A percentile compares a stretch with the other conserved stretches of the same genome.
Evolutionary conservation across 345 rosid species (phyloP).

Genomic region (Abelmoschus esculentus): DNA sequence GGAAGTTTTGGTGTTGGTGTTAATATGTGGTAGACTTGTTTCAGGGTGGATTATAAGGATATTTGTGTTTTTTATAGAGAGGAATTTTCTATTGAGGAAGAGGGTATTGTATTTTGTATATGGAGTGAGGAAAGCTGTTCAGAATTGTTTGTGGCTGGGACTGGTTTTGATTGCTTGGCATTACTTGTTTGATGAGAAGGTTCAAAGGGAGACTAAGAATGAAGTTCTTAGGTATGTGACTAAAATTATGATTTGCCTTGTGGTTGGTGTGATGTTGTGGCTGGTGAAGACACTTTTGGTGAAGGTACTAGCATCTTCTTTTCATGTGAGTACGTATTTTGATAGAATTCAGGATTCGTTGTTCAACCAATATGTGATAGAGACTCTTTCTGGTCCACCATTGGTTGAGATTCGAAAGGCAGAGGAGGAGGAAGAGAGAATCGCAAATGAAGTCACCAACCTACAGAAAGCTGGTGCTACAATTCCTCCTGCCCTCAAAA

Average conservation of each 20-base stretch:
- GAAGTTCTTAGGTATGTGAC: constrained; percentile 39
- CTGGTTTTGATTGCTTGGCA: constrained; percentile 76
- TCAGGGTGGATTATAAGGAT: constrained; percentile 75
- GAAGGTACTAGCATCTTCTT: constrained; percentile 82
- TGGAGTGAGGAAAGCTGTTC: constrained; percentile 65
- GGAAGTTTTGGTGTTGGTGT: constrained; percentile 64
- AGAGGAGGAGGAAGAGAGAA: constrained; percentile 45
- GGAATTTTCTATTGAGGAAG: constrained; percentile 67
- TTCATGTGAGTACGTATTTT: constrained; percentile 82
- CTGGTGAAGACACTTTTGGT: constrained; percentile 67
- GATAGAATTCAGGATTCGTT: constrained; percentile 82
- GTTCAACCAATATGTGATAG: constrained; percentile 69
- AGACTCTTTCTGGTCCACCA: constrained; percentile 73
- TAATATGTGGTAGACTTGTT: constrained; percentile 81
- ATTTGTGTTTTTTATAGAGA: constrained; percentile 57
- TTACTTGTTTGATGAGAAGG: constrained; percentile 56
- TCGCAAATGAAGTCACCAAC: constrained; percentile 26
- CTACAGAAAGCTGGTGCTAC: constrained; percentile 40
- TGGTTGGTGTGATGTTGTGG: constrained; percentile 69
- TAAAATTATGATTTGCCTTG: constrained; percentile 54
- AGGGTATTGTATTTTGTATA: constrained; percentile 80
- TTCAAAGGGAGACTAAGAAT: constrained; percentile 34
- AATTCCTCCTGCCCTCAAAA: constrained; percentile 36
- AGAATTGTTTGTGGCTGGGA: constrained; percentile 85
- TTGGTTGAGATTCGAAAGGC: constrained; percentile 35